Base-by-base conservation (phyloP, 2,329 filamentous ascomycete species). In the Beauveria pseudobassiana region DNA sequence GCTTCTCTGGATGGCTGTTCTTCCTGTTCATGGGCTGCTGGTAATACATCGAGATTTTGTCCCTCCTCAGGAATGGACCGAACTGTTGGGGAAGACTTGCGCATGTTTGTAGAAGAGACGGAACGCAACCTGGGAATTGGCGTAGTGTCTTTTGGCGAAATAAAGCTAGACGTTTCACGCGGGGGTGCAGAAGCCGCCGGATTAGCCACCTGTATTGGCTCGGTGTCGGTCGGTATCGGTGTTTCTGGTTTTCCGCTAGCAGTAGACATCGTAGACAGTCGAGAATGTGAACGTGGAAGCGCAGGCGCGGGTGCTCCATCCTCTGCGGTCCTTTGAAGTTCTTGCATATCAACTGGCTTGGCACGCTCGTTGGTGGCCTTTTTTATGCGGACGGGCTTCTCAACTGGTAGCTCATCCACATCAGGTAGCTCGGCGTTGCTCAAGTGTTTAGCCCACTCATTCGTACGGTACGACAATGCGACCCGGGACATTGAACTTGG, bases 361-460 rank as follows among this genome's bases (percentile, higher is more conserved):
- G 83, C 74, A 5, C 74, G 69, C 68, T 92, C 87, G 54, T 76
- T 64, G 18, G 12, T 45, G 3, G 43, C 61, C 30, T 66, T 66
- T 20, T 50, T 62, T 0, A 60, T 24, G 43, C 54, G 64, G 68
- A 50, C 50, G 7, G 62, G 55, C 67, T 80, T 72, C 64, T 80
- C 69, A 4, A 84, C 70, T 26, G 82, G 78, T 14, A 89, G 72
- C 2, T 85, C 82, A 8, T 91, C 87, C 0, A 82, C 73, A 53
- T 86, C 82, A 1, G 91, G 91, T 5, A 78, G 76, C 18, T 97
- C 93, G 7, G 93, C 92, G 48, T 83, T 78, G 65, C 87, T 86
- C 12, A 96, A 80, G 72, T 96, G 91, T 72, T 96, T 97, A 0
- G 92, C 91, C 93, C 93, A 98, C 75, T 98, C 93, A 66, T 96